Conservation (phyloP, 2,329 filamentous ascomycete genomes). For the Plenodomus biglobosus region DNA sequence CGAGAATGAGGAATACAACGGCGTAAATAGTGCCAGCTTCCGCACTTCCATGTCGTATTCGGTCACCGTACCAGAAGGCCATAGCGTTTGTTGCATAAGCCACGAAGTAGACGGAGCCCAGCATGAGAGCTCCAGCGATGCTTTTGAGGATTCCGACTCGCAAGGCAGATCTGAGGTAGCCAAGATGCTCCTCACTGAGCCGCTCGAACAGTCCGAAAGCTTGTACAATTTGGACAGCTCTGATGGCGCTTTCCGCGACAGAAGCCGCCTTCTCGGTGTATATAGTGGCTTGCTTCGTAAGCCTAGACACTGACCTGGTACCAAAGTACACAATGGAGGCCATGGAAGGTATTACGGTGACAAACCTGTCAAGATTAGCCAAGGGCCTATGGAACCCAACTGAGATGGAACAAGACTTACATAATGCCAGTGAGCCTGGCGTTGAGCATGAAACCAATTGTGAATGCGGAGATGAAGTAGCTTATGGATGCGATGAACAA, state of each 20-base stretch:
- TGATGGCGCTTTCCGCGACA: constrained; percentile 50
- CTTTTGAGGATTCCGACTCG: constrained; percentile 47
- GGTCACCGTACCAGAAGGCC: constrained; percentile 50
- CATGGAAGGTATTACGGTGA: constrained; percentile 54
- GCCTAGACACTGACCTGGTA: constrained; percentile 46
- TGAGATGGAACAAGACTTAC: constrained; percentile 11
- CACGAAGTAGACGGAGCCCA: constrained; percentile 50
- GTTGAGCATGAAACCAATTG: constrained; percentile 50
- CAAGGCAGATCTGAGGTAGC: constrained; percentile 39
- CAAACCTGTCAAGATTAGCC: constrained; percentile 31
- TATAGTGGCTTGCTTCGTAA: constrained; percentile 43
- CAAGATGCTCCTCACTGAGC: constrained; percentile 44
- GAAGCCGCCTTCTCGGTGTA: constrained; percentile 48
- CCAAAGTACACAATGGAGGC: constrained; percentile 47
- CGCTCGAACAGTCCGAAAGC: constrained; percentile 50
- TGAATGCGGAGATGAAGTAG: constrained; percentile 51
- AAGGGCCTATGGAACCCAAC: neutral
- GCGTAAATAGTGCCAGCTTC: constrained; percentile 60
- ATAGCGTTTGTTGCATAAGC: constrained; percentile 51
- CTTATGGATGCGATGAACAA: constrained; percentile 51
- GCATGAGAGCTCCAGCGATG: constrained; percentile 45
- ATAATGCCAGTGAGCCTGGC: constrained; percentile 48
- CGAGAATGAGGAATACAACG: constrained; percentile 65
- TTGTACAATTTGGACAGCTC: constrained; percentile 52
- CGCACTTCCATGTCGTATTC: constrained; percentile 26